Evolutionary conservation across 768 basidiomycete species (phyloP), one percentile per base, ranked within the genome.

Genomic region (Daedaleopsis sinensis): DNA sequence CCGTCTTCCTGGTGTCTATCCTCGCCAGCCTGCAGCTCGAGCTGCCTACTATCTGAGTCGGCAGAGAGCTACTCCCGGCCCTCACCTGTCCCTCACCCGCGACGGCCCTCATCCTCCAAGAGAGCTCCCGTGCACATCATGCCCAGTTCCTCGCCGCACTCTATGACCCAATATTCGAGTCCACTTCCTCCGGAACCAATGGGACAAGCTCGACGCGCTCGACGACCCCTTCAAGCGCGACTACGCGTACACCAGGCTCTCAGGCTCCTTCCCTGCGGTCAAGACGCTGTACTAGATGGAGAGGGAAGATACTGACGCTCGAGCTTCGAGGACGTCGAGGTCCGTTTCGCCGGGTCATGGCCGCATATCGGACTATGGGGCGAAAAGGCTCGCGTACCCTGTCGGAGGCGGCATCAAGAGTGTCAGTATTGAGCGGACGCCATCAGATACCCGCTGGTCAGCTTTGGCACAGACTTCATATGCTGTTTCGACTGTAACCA

Each of bases 271-370:
- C 35, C 32, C 21, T 8, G 35, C 19, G 7, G 32, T 61, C 42
- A 49, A 49, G 35, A 51, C 49, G 16, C 47, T 61, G 21, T 6
- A 21, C 19, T 11, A 56, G 15, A 13, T 23, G 19, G 60, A 61
- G 42, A n/a, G 27, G 38, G 60, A 61, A 23, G 49, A 55, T 61
- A 16, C 53, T 18, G 16, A 43, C 32, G 5, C 55, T 61, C 49
- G 55, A 56, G 36, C 55, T 56, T 61, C 49, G 55, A 56, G 36
- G 60, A 61, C 50, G 50, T 61, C 48, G 55, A 56, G 49, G 19
- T 56, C 19, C 15, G 9, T 24, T 49, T 61, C n/a, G 39, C 18
- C 24, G 21, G 49, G 54, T 60, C 58, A n/a, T n/a, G n/a, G n/a
- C n/a, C n/a, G n/a, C n/a, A n/a, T n/a, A n/a, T n/a, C n/a, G n/a